Evolutionary conservation across 2,329 filamentous ascomycete genomes (phyloP), one percentile per base, ranked within the genome.

Genomic region (Diaporthe capsici): DNA sequence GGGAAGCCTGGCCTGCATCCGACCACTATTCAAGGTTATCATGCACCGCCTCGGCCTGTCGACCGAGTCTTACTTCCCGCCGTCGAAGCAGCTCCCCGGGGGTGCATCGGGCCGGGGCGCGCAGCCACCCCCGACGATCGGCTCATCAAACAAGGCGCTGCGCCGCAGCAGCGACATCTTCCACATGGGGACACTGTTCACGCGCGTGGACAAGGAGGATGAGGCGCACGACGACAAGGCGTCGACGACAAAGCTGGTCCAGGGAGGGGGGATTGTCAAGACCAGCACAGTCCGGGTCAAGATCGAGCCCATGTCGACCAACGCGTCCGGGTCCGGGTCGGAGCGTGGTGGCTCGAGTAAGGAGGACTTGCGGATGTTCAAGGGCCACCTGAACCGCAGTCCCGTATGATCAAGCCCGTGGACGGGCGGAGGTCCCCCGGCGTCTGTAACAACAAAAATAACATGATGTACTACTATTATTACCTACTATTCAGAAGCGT

Each of bases 1-100:
- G 10, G 86, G 85, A n/a, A 85, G 84, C 34, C 83, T 87, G 9
- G 86, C 87, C 8, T 88, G 87, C 0, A 81, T 89, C 8, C 85
- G 86, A 0, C 88, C 88, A 0, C 82, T 90, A 1, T 74, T 85
- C 76, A 84, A 83, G 73, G 53, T 79, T 37, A 60, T 86, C 57
- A 81, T 79, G 71, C 80, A 79, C 68, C 82, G 79, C 73, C 76
- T 87, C 20, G 79, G 79, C 5, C 39, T 79, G 42, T 37, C 71
- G 37, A 67, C 73, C n/a, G 71, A 73, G 13, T 51, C n/a, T 4
- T 65, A 73, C 34, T 53, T 73, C 9, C 71, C 47, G 25, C 71
- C 71, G 12, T 73, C 71, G 9, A 55, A 63, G 17, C 17, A 37
- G 1, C 34, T 73, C 25, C 8, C 10, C n/a, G 71, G 71, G 4